A percentile compares a stretch with the other conserved stretches of the same genome.
phyloP scores from a whole-genome alignment of 257 asterid species.

The Henckelia pumila region DNA sequence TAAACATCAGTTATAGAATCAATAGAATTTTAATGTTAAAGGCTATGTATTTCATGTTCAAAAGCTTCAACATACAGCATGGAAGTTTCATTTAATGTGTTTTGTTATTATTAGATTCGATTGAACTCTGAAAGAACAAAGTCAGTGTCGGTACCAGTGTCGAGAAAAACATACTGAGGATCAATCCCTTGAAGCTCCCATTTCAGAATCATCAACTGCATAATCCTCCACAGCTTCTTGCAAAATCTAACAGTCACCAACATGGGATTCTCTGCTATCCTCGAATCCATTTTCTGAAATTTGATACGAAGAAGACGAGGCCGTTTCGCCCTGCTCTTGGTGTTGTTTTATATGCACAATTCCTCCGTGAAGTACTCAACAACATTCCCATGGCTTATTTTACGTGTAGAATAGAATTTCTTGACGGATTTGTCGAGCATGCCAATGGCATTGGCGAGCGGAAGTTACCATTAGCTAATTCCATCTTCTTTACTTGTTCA shows the following conservation, averaged over 20 bases:
- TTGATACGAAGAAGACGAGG: too few species aligned
- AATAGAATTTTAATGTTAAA: too few species aligned
- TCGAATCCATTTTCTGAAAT: neutral
- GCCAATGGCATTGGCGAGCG: conserved; percentile 15
- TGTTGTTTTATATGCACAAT: too few species aligned
- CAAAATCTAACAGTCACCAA: neutral
- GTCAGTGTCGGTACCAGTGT: too few species aligned
- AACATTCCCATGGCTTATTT: neutral
- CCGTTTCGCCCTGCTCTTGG: too few species aligned
- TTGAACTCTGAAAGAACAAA: neutral
- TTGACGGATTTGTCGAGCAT: neutral
- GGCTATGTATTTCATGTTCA: neutral
- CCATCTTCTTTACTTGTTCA: neutral
- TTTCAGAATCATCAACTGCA: conserved; percentile 13
- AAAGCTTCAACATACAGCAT: too few species aligned
- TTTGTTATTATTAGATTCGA: too few species aligned
- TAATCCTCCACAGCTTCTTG: conserved; percentile 6
- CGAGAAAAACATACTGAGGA: neutral
- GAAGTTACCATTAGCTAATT: neutral
- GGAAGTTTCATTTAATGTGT: too few species aligned
- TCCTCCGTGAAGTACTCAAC: too few species aligned
- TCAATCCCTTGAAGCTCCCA: conserved; percentile 26
- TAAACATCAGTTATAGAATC: too few species aligned
- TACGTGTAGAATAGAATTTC: neutral
- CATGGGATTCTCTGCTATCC: neutral